phyloP scores from a whole-genome alignment of 2,329 filamentous ascomycete genomes.

The Chaetomium globosum region DNA sequence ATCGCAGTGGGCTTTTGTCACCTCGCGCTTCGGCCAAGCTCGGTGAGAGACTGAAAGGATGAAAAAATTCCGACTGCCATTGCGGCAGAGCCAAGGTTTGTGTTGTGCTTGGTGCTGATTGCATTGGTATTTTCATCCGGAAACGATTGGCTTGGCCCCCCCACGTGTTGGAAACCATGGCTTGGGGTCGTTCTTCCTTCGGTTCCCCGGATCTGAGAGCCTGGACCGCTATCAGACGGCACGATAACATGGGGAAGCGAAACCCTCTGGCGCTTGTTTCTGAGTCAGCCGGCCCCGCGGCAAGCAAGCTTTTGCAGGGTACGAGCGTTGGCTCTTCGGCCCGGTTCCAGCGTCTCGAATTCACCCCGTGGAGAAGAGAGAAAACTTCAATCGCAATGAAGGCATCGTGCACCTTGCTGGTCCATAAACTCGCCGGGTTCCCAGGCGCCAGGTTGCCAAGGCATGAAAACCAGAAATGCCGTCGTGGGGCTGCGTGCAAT shows the following conservation, averaged over 20 bases:
- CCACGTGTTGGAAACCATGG: slow-evolving; percentile 24
- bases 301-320: slow-evolving; percentile 14
- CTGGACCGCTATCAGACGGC: background rate
- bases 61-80: slow-evolving; percentile 16
- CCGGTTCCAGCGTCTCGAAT: slow-evolving; percentile 19
- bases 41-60: slow-evolving; percentile 22
- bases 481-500: background rate
- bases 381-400: background rate
- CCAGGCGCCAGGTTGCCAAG: background rate
- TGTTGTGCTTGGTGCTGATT: slow-evolving; percentile 11
- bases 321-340: slow-evolving; percentile 25
- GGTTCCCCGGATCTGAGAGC: slow-evolving; percentile 12
- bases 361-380: slow-evolving; percentile 13
- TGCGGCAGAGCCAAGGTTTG: slow-evolving; percentile 10
- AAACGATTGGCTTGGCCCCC: slow-evolving; percentile 21
- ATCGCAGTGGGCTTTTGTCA: slow-evolving; percentile 13
- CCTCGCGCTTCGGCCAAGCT: slow-evolving; percentile 30
- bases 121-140: slow-evolving; percentile 12
- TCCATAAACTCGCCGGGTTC: slow-evolving; percentile 1
- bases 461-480: slow-evolving; percentile 7
- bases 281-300: slow-evolving; percentile 23
- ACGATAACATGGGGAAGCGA: background rate
- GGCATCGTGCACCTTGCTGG: slow-evolving; percentile 17
- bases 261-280: slow-evolving; percentile 12
- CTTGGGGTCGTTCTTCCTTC: background rate